A percentile compares a stretch with the other conserved stretches of the same genome.
Conservation (phyloP, 106 monocot genomes). For the Cymbidium sinense region DNA sequence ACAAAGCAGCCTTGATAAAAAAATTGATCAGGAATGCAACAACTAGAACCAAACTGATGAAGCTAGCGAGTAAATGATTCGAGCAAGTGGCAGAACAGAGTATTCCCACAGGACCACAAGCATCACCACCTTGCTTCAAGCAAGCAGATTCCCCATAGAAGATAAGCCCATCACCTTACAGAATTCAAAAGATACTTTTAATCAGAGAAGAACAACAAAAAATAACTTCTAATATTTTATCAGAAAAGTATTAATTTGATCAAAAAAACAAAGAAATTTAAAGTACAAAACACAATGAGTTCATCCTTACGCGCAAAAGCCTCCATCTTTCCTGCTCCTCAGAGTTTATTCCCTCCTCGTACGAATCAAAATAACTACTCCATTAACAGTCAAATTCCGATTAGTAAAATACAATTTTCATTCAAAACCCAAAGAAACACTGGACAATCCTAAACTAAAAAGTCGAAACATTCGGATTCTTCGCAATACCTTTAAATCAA, state of each 20-base stretch:
- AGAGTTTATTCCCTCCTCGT: neutral
- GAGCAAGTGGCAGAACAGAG: constrained; percentile 24
- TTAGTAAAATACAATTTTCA: neutral
- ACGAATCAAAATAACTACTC: neutral
- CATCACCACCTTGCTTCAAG: neutral
- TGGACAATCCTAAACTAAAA: neutral
- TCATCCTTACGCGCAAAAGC: neutral
- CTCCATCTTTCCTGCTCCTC: neutral
- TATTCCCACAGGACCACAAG: constrained; percentile 12
- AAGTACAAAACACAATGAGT: neutral
- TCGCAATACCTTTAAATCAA: neutral
- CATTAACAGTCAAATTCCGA: neutral
- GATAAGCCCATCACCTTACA: constrained; percentile 9
- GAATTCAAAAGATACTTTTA: neutral
- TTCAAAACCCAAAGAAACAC: neutral
- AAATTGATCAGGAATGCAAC: constrained; percentile 24
- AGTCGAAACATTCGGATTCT: neutral
- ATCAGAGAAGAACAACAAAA: neutral
- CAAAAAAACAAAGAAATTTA: neutral
- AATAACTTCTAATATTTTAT: neutral
- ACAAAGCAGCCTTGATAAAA: constrained; percentile 5
- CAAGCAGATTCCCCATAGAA: constrained; percentile 9
- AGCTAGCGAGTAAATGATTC: constrained; percentile 35
- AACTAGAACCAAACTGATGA: constrained; percentile 21
- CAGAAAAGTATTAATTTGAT: neutral